Evolutionary conservation across 2,329 filamentous ascomycete genomes (phyloP).

Genomic region (Trichophyton equinum): DNA sequence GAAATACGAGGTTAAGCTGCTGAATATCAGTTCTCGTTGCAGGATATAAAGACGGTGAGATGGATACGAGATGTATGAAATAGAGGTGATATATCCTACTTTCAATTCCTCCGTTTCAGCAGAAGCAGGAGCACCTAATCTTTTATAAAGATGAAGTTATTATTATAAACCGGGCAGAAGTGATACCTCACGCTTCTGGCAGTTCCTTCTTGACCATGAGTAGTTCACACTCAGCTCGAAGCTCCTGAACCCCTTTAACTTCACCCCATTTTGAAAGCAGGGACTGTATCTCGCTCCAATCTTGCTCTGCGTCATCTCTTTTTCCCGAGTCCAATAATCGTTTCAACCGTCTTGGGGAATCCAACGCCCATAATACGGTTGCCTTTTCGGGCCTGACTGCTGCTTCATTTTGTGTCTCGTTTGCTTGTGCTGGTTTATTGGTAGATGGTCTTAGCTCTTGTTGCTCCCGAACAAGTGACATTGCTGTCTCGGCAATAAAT

Average conservation of each 20-base stretch:
- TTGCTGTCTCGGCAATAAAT: constrained; percentile 34
- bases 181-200: not conserved
- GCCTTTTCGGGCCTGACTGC: constrained; percentile 24
- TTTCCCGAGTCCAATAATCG: constrained; percentile 28
- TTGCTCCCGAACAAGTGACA: constrained; percentile 28
- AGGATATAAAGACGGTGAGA: not conserved
- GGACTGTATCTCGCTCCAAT: constrained; percentile 31
- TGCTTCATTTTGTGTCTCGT: constrained; percentile 13
- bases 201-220: constrained; percentile 15
- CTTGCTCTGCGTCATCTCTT: constrained; percentile 28
- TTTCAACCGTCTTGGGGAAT: constrained; percentile 28
- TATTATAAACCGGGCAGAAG: not conserved
- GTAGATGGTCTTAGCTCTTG: constrained; percentile 21
- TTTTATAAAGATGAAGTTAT: not conserved
- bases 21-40: too few relatives aligned
- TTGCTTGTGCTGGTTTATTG: constrained; percentile 19
- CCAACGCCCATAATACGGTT: constrained; percentile 36
- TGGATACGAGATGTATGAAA: not conserved
- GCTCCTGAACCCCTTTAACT: constrained; percentile 32
- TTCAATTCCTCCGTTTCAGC: not conserved
- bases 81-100: not conserved
- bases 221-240: constrained; percentile 29
- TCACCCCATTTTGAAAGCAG: constrained; percentile 33
- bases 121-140: not conserved
- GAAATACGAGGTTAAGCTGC: too few relatives aligned